phyloP scores from a whole-genome alignment of 305 asterid genomes.

The Plantago rigida region DNA sequence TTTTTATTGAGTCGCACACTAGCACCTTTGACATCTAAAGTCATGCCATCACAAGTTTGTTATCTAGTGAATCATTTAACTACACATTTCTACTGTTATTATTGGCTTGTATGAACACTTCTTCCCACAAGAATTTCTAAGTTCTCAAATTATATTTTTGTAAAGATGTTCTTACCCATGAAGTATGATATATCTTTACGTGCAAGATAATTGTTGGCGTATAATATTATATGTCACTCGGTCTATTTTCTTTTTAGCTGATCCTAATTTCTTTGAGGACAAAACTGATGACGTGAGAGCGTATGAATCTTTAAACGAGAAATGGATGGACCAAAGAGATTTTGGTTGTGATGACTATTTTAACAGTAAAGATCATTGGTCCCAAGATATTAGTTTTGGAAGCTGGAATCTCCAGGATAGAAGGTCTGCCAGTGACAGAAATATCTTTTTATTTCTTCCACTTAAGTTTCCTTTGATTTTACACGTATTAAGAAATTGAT shows the following conservation, averaged over 20 bases:
- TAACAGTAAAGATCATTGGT: slow-evolving; percentile 8
- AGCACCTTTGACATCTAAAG: too few relatives aligned
- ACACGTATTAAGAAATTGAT: background rate
- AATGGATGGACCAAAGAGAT: slow-evolving; percentile 32
- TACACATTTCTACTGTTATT: background rate
- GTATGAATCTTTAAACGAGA: slow-evolving; percentile 30
- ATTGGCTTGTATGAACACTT: background rate
- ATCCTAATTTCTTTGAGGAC: slow-evolving; percentile 36
- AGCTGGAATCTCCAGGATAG: slow-evolving; percentile 36
- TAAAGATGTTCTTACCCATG: too few relatives aligned
- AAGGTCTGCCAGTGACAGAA: slow-evolving; percentile 32
- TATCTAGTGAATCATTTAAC: background rate
- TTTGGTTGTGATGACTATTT: slow-evolving; percentile 32
- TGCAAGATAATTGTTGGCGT: too few relatives aligned
- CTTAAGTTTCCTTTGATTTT: slow-evolving; percentile 2
- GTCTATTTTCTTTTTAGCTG: slow-evolving; percentile 26
- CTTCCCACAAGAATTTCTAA: background rate
- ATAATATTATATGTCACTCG: slow-evolving; percentile 9
- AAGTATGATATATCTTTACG: too few relatives aligned
- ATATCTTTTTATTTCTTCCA: background rate
- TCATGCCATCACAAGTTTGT: background rate
- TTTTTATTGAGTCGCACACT: too few relatives aligned
- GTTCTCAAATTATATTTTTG: background rate
- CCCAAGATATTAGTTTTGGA: slow-evolving; percentile 21
- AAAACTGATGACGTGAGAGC: slow-evolving; percentile 35